Conservation (phyloP, 306 rosid genomes). For the Acacia acuminata region DNA sequence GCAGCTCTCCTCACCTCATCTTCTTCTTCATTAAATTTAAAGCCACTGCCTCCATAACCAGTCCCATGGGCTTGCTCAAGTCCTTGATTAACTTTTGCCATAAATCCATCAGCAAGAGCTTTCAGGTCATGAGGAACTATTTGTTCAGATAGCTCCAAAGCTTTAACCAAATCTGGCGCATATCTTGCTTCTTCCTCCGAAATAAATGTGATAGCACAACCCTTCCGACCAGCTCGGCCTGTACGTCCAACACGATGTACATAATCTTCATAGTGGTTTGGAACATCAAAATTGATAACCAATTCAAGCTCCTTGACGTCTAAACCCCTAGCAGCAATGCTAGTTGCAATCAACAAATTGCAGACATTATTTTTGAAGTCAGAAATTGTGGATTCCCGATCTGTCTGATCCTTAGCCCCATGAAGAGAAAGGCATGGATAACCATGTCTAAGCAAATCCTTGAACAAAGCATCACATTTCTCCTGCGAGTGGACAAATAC, state of each 20-base stretch:
- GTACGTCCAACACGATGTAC: slow-evolving; percentile 97
- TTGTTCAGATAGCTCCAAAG: slow-evolving; percentile 90
- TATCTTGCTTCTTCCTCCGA: slow-evolving; percentile 87
- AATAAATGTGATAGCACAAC: slow-evolving; percentile 88
- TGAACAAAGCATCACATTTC: slow-evolving; percentile 85
- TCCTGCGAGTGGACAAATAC: slow-evolving; percentile 93
- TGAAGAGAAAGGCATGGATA: slow-evolving; percentile 93
- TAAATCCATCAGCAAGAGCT: slow-evolving; percentile 77
- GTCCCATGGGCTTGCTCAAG: slow-evolving; percentile 93
- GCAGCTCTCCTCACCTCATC: slow-evolving; percentile 96
- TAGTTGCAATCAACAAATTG: slow-evolving; percentile 80
- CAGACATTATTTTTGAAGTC: slow-evolving; percentile 91
- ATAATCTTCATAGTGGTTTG: slow-evolving; percentile 96
- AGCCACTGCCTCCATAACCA: slow-evolving; percentile 98
- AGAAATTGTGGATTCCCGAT: slow-evolving; percentile 89
- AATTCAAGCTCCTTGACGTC: slow-evolving; percentile 97
- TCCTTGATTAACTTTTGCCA: slow-evolving; percentile 80
- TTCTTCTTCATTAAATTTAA: slow-evolving; percentile 94
- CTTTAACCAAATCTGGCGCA: slow-evolving; percentile 87
- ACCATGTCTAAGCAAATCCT: slow-evolving; percentile 83
- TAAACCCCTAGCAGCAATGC: slow-evolving; percentile 91
- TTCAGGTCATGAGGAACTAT: slow-evolving; percentile 86
- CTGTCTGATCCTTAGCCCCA: slow-evolving; percentile 93
- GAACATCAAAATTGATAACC: slow-evolving; percentile 85
- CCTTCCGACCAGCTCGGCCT: slow-evolving; percentile 95